Evolutionary conservation across 2,329 filamentous ascomycete species (phyloP).

Genomic region (Lachnellula arida): DNA sequence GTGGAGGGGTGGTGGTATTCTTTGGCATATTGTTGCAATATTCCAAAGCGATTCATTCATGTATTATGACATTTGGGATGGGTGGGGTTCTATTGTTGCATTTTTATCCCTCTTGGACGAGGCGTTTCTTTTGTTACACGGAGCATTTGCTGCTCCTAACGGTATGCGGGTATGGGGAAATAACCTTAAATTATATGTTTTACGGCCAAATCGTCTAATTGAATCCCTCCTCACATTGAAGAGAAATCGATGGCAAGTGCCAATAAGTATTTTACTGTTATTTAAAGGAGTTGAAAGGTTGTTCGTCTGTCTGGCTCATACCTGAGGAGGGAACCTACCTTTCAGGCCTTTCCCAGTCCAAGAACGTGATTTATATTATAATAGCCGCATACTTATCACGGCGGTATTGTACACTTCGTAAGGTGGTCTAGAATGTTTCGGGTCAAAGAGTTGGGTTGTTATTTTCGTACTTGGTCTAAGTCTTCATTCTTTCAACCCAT

Average conservation of each 20-base stretch:
- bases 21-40: background rate
- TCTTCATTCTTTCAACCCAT: background rate
- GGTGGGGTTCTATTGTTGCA: background rate
- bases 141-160: background rate
- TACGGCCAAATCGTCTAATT: background rate
- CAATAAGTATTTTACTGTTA: too few species aligned
- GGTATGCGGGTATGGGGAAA: background rate
- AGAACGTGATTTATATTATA: background rate
- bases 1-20: background rate
- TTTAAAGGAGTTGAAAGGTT: too few species aligned
- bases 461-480: too few species aligned
- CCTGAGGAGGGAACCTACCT: too few species aligned
- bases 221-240: too few species aligned
- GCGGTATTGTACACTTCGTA: too few species aligned
- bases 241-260: too few species aligned
- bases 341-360: too few species aligned
- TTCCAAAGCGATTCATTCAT: background rate
- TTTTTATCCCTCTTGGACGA: background rate
- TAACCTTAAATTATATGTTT: background rate
- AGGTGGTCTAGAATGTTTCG: background rate
- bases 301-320: too few species aligned
- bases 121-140: background rate
- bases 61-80: constrained; percentile 4
- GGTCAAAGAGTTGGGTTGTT: background rate
- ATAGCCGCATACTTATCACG: background rate